Evolutionary conservation across 805 yeast species (phyloP), one percentile per base, ranked within the genome.

Genomic region (Blastobotrys terrestris): DNA sequence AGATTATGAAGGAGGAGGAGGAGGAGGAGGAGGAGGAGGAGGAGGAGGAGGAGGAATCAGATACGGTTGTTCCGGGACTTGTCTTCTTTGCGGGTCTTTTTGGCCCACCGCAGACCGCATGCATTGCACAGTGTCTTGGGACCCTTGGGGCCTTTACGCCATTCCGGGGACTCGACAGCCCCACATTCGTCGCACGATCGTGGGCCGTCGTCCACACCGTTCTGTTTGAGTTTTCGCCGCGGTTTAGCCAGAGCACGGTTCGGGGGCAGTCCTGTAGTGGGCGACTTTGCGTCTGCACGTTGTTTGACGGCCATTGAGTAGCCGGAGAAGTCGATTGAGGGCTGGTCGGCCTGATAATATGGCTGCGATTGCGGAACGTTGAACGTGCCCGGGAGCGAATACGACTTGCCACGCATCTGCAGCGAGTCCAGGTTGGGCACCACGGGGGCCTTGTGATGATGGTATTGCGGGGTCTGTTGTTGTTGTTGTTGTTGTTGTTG

Each of bases 101-200:
- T 71, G 7, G 75, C 72, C 66, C 71, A 72, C n/a, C 75, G 63
- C 49, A 91, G 71, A 0, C 97, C 97, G 70, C 97, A 91, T 0
- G 97, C 97, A 67, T 90, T 90, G 69, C 97, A 90, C 54, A 90
- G 72, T 0, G 92, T 85, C 60, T 88, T 77, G 3, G 83, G 80
- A 0, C 96, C 95, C 53, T 79, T 77, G 0, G 96, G 96, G 0
- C 97, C 97, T 55, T 85, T 75, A 63, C 97, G 76, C 97, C 97
- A 90, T 67, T 91, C 97, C 0, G 97, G 97, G 0, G 96, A 87
- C 46, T 80, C 81, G 26, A 74, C 74, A 1, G 84, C 79, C 0
- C 84, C 83, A 70, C 97, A 90, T 60, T 89, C 96, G 39, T 71
- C 63, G 61, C 92, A 85, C 16, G 59, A 26, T 26, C 60, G 57